Evolutionary conservation across 805 yeast genomes (phyloP), one percentile per base, ranked within the genome.

Genomic region (Cyberlindnera japonica): DNA sequence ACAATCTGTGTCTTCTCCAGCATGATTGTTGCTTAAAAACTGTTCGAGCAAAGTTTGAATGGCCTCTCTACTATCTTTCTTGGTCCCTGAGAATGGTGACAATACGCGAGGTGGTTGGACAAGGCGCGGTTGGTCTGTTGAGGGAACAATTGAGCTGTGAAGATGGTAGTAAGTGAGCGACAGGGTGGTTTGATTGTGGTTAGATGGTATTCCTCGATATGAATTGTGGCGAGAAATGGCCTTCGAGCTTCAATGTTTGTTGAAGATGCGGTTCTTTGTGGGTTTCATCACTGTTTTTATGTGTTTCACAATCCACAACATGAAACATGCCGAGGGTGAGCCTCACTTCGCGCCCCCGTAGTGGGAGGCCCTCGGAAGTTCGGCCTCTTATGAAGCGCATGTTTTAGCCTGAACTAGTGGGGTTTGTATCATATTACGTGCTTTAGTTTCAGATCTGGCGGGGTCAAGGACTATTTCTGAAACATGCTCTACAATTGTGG

Each of bases 301-400:
- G 21, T 42, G 43, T 45, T 40, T 41, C 47, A 41, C 36, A 41
- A 37, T 31, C 27, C 41, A 29, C 23, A 33, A 38, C 35, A 41
- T 48, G 51, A 48, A 48, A 45, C 51, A 48, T 26, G 27, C 46
- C 49, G 51, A 32, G 49, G 42, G 30, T 8, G 28, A 13, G 28
- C 32, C 20, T 33, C 31, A 39, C 31, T 22, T 22, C 24, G 24
- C 24, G 24, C 8, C 18, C 13, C 30, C 30, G 12, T 15, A n/a
- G 19, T 15, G 6, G 18, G 13, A 9, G 16, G 24, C 38, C 32
- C 32, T 20, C 38, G 38, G 38, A 26, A 19, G 14, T 35, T 20
- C 19, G 15, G 20, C 18, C n/a, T n/a, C 22, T 16, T 23, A 15
- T 18, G 7, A 19, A 10, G 15, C 25, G 21, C 20, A 29, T 12